These are phyloP conservation scores for Chloris gayana DNA, from an alignment of 176 grass and related monocot species.

Conservation along the genomic window DNA sequence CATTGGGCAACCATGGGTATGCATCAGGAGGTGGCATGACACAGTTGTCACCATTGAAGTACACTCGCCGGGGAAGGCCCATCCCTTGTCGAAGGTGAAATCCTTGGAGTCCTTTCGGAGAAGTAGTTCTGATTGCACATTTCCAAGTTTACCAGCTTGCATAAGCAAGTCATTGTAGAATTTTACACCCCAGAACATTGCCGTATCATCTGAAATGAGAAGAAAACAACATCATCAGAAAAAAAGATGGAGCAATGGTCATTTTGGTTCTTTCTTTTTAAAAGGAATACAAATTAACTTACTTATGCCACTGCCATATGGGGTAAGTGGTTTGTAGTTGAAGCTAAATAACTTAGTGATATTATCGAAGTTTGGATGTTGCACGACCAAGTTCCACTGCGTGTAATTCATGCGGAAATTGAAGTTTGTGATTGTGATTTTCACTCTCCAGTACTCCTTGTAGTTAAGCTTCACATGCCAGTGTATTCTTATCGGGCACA, in stretches of 20 bases:
- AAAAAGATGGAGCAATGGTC: neutral
- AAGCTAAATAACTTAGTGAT: conserved; percentile 72
- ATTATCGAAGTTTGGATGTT: conserved; percentile 75
- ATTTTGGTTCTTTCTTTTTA: neutral
- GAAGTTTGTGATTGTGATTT: conserved; percentile 73
- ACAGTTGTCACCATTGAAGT: conserved; percentile 94
- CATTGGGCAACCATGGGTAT: conserved; percentile 84
- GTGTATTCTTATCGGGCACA: conserved; percentile 85
- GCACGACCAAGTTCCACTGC: conserved; percentile 73
- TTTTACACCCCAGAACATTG: conserved; percentile 95
- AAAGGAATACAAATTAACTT: conserved; percentile 47
- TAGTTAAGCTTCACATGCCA: conserved; percentile 90
- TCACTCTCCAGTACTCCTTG: conserved; percentile 74
- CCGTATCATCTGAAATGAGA: conserved; percentile 72
- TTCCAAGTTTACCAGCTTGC: conserved; percentile 71
- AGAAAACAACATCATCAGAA: conserved; percentile 29
- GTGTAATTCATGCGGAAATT: conserved; percentile 87
- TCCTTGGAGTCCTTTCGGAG: conserved; percentile 59
- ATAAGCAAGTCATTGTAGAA: conserved; percentile 94
- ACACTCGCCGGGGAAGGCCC: conserved; percentile 80
- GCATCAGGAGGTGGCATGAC: conserved; percentile 79
- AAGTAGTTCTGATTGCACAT: conserved; percentile 79
- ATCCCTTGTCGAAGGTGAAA: conserved; percentile 84
- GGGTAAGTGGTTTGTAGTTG: conserved; percentile 75
- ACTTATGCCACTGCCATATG: conserved; percentile 82